Base-by-base conservation (phyloP, 2,329 filamentous ascomycete species). In the Colletotrichum liaoningense region DNA sequence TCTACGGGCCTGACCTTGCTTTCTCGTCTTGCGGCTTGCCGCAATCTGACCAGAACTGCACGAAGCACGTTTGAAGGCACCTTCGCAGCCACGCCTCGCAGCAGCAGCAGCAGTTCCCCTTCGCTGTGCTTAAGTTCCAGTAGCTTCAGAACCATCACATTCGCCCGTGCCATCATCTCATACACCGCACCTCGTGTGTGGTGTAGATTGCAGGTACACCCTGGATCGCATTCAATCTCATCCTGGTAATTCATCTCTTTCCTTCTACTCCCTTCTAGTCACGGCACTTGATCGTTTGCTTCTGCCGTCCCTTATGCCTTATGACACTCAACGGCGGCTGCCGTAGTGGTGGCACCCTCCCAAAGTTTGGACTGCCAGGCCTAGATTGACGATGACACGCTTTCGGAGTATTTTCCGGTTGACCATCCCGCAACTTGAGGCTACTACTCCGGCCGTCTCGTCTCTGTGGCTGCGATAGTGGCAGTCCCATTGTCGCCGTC, bases 121-220 rank as follows among this genome's bases (percentile, higher is more conserved):
- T 22, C 42, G 42, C 3, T 22, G 19, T 22, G 54, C 54, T 26
- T 22, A 24, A 56, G 26, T 24, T 22, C 16, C 19, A n/a, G 38
- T 49, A 49, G 42, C 42, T 22, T 49, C 19, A 19, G 42, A 24
- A 22, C 26, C 59, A 63, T 49, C 42, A 54, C 35, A 35, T 16
- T 46, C 33, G 24, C 30, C 22, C 52, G 22, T 38, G 30, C 52
- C 52, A 66, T 52, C 33, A 35, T 35, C 30, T 69, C 42, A 59
- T 56, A 59, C 67, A 70, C 70, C 67, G 56, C 70, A 73, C 70
- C 49, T 62, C 56, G 60, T 62, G 70, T 73, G 70, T 73, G 67
- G 70, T 73, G 70, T 60, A 55, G 60, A 70, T 69, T 42, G 49
- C 46, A 46, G 70, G 54, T 67, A 73, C 59, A 60, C 67, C 42